phyloP scores from a whole-genome alignment of 352 stramenopile species.

The Globisporangium yorkense region DNA sequence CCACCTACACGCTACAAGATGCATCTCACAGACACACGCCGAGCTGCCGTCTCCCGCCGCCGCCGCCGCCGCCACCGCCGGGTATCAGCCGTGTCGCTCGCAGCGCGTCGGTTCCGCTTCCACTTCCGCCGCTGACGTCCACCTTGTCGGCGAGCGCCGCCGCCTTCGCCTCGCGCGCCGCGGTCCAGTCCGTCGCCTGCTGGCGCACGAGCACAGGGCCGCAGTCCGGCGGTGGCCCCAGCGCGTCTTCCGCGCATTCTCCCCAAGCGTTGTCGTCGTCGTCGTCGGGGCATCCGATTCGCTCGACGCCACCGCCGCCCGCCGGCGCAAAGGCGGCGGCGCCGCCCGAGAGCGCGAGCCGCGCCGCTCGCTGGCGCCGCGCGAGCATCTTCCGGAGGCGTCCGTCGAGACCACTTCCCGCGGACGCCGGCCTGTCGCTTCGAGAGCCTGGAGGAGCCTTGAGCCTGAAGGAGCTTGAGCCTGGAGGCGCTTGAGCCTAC shows the following conservation, averaged over 20 bases:
- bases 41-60: not conserved
- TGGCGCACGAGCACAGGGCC: constrained; percentile 29
- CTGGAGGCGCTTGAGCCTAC: no score
- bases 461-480: no score
- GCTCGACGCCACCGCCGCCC: no score
- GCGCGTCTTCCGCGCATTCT: not conserved
- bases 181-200: constrained; percentile 29
- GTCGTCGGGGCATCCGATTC: no score
- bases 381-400: not conserved
- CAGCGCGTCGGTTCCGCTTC: not conserved
- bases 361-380: not conserved
- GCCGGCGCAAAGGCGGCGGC: no score
- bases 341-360: no score
- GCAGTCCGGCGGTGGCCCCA: constrained; percentile 24
- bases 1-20: not conserved
- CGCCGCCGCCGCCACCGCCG: not conserved
- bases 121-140: not conserved
- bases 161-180: constrained; percentile 8
- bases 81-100: constrained; percentile 7
- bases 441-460: not conserved
- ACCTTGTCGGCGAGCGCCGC: constrained; percentile 5
- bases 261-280: not conserved
- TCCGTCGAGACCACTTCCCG: constrained; percentile 1
- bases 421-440: not conserved
- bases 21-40: not conserved